Evolutionary conservation across 306 rosid species (phyloP), one percentile per base, ranked within the genome.

Genomic region (Prunus salicina): DNA sequence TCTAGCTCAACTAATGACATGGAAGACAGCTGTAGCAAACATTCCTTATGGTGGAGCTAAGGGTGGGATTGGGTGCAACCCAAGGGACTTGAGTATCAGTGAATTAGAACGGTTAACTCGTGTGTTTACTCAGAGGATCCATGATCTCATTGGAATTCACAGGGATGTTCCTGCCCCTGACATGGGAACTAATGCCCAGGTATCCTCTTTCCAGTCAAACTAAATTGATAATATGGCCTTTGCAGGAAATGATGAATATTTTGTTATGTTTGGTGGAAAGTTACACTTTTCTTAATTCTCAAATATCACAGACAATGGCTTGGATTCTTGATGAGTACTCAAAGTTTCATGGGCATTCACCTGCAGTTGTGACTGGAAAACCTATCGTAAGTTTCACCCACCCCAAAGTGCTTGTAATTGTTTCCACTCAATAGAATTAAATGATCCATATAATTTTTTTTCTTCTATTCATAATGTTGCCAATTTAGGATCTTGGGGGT

Each of bases 41-140:
- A 85, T 89, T 60, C 97, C 97, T 11, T 91, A 91, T 24, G 97
- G 97, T 60, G 97, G 97, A 58, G 97, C 97, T 55, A 89, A 91
- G 82, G 95, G 96, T 58, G 93, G 93, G 41, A 91, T 91, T 10
- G 93, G 92, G 45, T 91, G 96, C 86, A 84, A 84, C 57, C 96
- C 96, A 0, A 84, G 86, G 82, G 96, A 89, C 49, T 55, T 86
- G 45, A 91, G 92, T 50, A 8, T 81, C 9, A 91, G 86, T 41
- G 93, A 91, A 77, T 87, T 84, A 66, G 93, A 91, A 66, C 89
- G 92, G 53, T 89, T 91, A 52, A 91, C 96, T 69, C 91, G 92
- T n/a, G 96, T 91, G 69, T 91, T 91, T 84, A 91, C 96, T 73
- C 93, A 89, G 69, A 91, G 82, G 83, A 91, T 91, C 58, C 93